Evolutionary conservation across 192 early-diverging fungal species (phyloP).

Genomic region (Thoreauomyces humboldtii): DNA sequence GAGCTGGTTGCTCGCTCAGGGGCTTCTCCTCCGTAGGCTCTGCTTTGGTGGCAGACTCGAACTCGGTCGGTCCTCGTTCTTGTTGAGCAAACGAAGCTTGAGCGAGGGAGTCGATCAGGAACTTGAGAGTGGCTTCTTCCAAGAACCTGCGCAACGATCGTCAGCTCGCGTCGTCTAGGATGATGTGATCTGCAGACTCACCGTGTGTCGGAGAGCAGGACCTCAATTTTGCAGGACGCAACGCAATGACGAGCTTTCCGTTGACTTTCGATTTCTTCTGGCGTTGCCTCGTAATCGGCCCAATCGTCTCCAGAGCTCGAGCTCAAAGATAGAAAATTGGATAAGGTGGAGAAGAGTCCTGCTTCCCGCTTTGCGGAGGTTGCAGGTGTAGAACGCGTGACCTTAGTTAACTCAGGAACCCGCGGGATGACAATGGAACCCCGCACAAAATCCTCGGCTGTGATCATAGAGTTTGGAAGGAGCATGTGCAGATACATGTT

Average conservation of each 20-base stretch:
- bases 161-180: background rate
- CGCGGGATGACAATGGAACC: slow-evolving; percentile 66
- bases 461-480: slow-evolving; percentile 63
- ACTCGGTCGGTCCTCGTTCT: slow-evolving; percentile 1
- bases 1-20: background rate
- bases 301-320: slow-evolving; percentile 55
- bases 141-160: slow-evolving; percentile 46
- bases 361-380: slow-evolving; percentile 46
- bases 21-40: background rate
- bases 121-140: slow-evolving; percentile 60
- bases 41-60: background rate
- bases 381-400: background rate
- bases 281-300: slow-evolving; percentile 51
- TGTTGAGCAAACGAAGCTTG: slow-evolving; percentile 35
- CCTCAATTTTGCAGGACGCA: slow-evolving; percentile 66
- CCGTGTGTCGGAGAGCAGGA: slow-evolving; percentile 70
- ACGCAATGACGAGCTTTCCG: slow-evolving; percentile 67
- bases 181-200: slow-evolving; percentile 12
- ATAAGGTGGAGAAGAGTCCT: slow-evolving; percentile 75
- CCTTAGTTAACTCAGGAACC: slow-evolving; percentile 28
- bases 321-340: slow-evolving; percentile 70
- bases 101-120: slow-evolving; percentile 58
- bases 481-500: slow-evolving; percentile 79
- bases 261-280: slow-evolving; percentile 69
- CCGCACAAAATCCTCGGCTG: slow-evolving; percentile 72